Percentiles rank a stretch among this genome's conserved stretches.
Evolutionary conservation across 2,329 filamentous ascomycete genomes (phyloP).

Genomic region (Sclerotinia trifoliorum): DNA sequence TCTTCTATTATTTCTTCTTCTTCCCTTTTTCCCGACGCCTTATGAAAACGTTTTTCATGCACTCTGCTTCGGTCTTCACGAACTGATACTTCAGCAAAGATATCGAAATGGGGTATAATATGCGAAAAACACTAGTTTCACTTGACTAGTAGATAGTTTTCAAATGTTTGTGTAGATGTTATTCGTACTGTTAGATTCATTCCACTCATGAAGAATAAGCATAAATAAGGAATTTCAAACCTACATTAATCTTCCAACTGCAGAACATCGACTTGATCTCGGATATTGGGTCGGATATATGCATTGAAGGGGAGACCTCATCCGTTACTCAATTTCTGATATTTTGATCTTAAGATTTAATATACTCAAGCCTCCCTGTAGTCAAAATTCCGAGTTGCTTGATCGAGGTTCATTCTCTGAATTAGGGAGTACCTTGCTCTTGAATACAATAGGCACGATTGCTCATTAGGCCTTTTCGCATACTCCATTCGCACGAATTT

Average conservation of each 20-base stretch:
- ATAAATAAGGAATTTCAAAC: background rate
- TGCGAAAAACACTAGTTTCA: no score
- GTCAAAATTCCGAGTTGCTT: background rate
- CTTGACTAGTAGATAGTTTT: no score
- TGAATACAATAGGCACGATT: background rate
- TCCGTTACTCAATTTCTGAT: background rate
- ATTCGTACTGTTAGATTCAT: background rate
- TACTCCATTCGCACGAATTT: background rate
- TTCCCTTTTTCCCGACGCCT: background rate
- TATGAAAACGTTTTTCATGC: background rate
- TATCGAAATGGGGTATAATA: no score
- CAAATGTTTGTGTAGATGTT: no score
- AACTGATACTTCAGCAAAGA: background rate
- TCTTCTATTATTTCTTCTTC: background rate
- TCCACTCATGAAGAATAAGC: background rate
- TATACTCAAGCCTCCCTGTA: background rate
- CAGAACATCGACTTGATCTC: background rate
- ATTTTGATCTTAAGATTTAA: background rate
- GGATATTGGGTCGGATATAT: background rate
- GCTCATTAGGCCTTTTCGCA: background rate
- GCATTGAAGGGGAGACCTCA: background rate
- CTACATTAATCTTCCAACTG: background rate
- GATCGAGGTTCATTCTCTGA: background rate
- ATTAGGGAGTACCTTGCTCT: constrained; percentile 3
- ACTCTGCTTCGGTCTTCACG: background rate